These are phyloP conservation scores for Pluteus cervinus DNA, from an alignment of 768 basidiomycete genomes.

Conservation along the genomic window DNA sequence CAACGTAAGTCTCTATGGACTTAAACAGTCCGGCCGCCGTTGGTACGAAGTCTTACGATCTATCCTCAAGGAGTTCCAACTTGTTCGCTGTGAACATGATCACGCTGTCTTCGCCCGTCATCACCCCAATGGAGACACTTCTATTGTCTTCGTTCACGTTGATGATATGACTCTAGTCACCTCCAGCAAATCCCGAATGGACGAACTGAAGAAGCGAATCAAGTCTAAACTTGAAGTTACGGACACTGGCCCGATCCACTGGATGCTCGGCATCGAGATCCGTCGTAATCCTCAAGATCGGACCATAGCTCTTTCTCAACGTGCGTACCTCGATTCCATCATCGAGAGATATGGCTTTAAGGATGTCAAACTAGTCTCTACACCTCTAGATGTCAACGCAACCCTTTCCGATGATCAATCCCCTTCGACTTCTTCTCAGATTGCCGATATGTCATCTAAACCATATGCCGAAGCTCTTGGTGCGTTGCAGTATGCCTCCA, in stretches of 20 bases:
- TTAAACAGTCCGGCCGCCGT: slow-evolving; percentile 28
- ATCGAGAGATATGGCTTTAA: slow-evolving; percentile 12
- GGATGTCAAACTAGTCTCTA: slow-evolving; percentile 13
- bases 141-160: slow-evolving; percentile 17
- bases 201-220: slow-evolving; percentile 8
- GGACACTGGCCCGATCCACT: slow-evolving; percentile 14
- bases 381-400: slow-evolving; percentile 9
- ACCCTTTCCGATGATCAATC: slow-evolving; percentile 3
- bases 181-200: slow-evolving; percentile 7
- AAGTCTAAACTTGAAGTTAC: slow-evolving; percentile 7
- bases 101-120: slow-evolving; percentile 17
- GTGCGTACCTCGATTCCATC: slow-evolving; percentile 20
- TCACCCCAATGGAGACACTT: slow-evolving; percentile 5
- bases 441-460: slow-evolving; percentile 7
- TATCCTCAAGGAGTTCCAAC: slow-evolving; percentile 12
- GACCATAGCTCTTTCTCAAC: slow-evolving; percentile 24
- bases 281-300: slow-evolving; percentile 12
- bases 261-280: slow-evolving; percentile 26
- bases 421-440: slow-evolving; percentile 6
- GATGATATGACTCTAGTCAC: slow-evolving; percentile 18
- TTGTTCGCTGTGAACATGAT: slow-evolving; percentile 14
- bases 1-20: slow-evolving; percentile 31
- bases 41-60: slow-evolving; percentile 25
- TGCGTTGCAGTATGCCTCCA: slow-evolving; percentile 20
- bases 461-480: slow-evolving; percentile 21